Percentiles rank a stretch among this genome's conserved stretches.
Evolutionary conservation across 139 green algal species (phyloP).

Genomic region (Edaphochlamys debaryana): DNA sequence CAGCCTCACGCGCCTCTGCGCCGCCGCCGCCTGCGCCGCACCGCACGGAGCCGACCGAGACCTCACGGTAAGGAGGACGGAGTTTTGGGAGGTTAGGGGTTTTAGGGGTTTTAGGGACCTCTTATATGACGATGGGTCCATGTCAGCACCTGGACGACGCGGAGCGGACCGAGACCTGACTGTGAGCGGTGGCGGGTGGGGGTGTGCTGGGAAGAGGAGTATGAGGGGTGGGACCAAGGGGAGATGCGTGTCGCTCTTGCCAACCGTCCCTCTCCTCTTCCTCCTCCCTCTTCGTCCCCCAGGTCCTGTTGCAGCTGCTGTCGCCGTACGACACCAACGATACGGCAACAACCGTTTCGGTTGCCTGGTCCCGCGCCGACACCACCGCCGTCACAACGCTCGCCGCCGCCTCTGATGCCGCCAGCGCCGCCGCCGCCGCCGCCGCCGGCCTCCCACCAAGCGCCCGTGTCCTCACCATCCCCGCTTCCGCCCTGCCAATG

Average conservation of each 20-base stretch:
- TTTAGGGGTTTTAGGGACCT: not conserved
- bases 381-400: not conserved
- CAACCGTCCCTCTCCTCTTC: too few species aligned
- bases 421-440: not conserved
- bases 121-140: too few species aligned
- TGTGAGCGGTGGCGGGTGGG: too few species aligned
- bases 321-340: conserved; percentile 4
- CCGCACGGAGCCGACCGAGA: not conserved
- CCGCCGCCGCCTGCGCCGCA: not conserved
- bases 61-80: not conserved
- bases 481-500: not conserved
- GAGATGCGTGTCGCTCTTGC: too few species aligned
- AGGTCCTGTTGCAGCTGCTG: conserved; percentile 5
- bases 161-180: too few species aligned
- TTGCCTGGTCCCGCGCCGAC: not conserved
- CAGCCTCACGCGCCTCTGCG: not conserved
- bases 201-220: too few species aligned
- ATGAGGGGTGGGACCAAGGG: too few species aligned
- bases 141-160: too few species aligned
- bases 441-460: not conserved
- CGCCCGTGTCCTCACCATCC: not conserved
- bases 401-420: not conserved
- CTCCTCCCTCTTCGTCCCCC: too few species aligned
- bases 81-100: not conserved
- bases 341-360: not conserved